Evolutionary conservation across 2,329 filamentous ascomycete species (phyloP).

Genomic region (Cytospora paraplurivora): DNA sequence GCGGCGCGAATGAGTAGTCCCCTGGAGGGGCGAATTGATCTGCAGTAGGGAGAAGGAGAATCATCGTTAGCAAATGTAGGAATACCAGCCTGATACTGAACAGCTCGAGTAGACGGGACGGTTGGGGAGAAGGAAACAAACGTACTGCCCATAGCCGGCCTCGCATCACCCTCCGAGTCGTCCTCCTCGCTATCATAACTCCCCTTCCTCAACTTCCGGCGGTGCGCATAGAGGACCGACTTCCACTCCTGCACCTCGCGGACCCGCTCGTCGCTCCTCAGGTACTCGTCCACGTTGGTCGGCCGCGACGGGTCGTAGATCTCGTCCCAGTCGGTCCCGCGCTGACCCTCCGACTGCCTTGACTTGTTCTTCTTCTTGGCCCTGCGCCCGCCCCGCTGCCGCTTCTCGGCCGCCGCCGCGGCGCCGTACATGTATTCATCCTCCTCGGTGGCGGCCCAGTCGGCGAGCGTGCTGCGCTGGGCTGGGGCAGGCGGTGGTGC

Average conservation of each 20-base stretch:
- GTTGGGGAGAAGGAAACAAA: background rate
- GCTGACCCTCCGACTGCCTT: conserved; percentile 58
- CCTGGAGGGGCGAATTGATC: conserved; percentile 63
- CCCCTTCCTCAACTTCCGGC: conserved; percentile 44
- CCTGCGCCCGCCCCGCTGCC: conserved; percentile 71
- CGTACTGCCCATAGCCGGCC: conserved; percentile 41
- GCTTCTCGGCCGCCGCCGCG: conserved; percentile 58
- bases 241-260: conserved; percentile 85
- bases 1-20: conserved; percentile 59
- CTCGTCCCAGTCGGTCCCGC: conserved; percentile 84
- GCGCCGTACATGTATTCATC: conserved; percentile 75
- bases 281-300: conserved; percentile 82
- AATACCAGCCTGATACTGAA: background rate
- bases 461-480: conserved; percentile 71
- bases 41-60: conserved; percentile 33
- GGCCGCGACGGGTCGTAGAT: conserved; percentile 84
- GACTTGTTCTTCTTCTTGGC: conserved; percentile 69
- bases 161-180: conserved; percentile 39
- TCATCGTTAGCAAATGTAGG: background rate
- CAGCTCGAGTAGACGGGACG: background rate
- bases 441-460: conserved; percentile 78
- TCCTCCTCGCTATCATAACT: conserved; percentile 46
- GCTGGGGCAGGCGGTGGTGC: conserved; percentile 44
- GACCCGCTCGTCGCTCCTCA: conserved; percentile 80
- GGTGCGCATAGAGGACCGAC: conserved; percentile 73